phyloP scores from a whole-genome alignment of 1,139 yeast species.

The Geotrichum reessii region DNA sequence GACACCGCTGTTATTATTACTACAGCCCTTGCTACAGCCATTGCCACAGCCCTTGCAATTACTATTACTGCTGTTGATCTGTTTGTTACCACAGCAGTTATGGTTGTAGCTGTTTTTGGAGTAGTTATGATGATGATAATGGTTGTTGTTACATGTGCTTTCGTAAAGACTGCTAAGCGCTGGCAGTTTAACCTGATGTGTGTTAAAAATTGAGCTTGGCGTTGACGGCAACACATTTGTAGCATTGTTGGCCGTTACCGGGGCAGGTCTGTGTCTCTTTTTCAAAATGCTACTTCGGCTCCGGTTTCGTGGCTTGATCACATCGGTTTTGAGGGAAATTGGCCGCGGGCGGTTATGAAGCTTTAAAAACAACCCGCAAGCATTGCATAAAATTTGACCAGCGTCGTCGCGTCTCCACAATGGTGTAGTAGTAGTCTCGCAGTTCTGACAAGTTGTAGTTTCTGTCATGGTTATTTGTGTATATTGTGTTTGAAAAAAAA shows the following conservation, averaged over 20 bases:
- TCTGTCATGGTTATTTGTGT: background rate
- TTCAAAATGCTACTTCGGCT: slow-evolving; percentile 28
- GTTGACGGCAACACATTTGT: slow-evolving; percentile 5
- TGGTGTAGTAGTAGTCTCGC: slow-evolving; percentile 88
- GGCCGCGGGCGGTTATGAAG: slow-evolving; percentile 91
- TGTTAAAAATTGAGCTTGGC: background rate
- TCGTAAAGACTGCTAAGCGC: background rate
- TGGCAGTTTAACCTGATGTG: background rate
- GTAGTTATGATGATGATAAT: slow-evolving; percentile 4
- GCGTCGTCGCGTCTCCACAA: slow-evolving; percentile 91
- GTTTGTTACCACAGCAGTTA: background rate
- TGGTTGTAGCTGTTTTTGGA: slow-evolving; percentile 8
- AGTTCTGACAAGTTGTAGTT: slow-evolving; percentile 73
- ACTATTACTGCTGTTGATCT: background rate
- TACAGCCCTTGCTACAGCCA: background rate
- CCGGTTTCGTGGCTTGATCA: slow-evolving; percentile 82
- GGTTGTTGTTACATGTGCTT: background rate
- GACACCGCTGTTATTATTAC: background rate
- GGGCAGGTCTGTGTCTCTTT: background rate
- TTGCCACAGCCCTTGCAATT: background rate
- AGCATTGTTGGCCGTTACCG: background rate
- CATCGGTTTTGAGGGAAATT: slow-evolving; percentile 81
- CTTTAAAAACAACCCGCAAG: slow-evolving; percentile 85
- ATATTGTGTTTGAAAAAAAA: background rate
- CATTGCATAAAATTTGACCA: slow-evolving; percentile 89